These are phyloP conservation scores for Polygonum maritimum DNA, from an alignment of 148 eudicot species.

Conservation along the genomic window DNA sequence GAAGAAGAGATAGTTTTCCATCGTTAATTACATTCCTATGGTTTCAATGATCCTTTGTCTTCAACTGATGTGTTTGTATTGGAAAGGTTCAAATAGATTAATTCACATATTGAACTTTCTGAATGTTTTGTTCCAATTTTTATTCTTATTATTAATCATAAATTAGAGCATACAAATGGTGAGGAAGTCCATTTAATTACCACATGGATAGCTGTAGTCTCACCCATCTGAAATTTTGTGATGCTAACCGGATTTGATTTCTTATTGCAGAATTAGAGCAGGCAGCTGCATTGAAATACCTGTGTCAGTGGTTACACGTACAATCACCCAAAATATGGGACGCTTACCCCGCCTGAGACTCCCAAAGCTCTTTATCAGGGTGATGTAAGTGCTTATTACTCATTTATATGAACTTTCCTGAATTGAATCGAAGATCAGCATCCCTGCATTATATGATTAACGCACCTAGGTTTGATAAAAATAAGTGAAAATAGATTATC, in stretches of 20 bases:
- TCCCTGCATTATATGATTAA: slow-evolving; percentile 1
- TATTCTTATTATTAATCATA: slow-evolving; percentile 74
- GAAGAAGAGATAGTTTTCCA: not conserved
- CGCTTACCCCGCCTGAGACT: slow-evolving; percentile 50
- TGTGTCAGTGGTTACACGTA: slow-evolving; percentile 66
- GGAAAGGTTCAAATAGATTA: not conserved
- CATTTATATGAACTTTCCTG: not conserved
- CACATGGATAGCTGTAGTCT: not conserved
- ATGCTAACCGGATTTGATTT: not conserved
- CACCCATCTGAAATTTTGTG: not conserved
- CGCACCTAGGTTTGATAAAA: no score
- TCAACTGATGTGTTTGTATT: not conserved
- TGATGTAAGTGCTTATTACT: slow-evolving; percentile 48
- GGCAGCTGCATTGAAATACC: slow-evolving; percentile 77
- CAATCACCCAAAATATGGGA: slow-evolving; percentile 75
- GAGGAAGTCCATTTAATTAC: slow-evolving; percentile 10
- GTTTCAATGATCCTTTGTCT: not conserved
- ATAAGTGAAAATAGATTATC: no score
- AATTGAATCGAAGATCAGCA: not conserved
- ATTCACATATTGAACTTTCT: not conserved
- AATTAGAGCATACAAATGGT: slow-evolving; percentile 95
- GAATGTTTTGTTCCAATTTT: slow-evolving; percentile 6
- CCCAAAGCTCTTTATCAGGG: slow-evolving; percentile 63
- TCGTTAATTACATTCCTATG: not conserved
- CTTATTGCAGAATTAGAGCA: slow-evolving; percentile 77